Percentiles rank a stretch among this genome's conserved stretches.
These are phyloP conservation scores for Hericium rajendrae DNA, from an alignment of 768 basidiomycete species.

Conservation along the genomic window DNA sequence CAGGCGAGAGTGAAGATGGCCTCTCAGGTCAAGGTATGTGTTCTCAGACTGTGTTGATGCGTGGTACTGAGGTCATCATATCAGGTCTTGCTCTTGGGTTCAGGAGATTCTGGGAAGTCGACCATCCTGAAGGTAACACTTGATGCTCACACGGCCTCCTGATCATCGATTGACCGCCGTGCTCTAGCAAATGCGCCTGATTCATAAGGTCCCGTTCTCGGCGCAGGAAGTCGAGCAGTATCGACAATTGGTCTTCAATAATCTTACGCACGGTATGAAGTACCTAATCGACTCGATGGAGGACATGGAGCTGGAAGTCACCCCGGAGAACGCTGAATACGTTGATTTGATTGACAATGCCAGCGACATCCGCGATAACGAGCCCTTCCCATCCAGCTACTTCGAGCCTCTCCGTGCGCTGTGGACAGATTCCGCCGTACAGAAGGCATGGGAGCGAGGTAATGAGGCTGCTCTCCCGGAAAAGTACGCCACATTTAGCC, in stretches of 20 bases:
- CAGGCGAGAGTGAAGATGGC: slow-evolving; percentile 36
- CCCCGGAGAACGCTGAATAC: slow-evolving; percentile 45
- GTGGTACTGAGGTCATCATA: background rate
- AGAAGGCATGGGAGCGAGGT: slow-evolving; percentile 67
- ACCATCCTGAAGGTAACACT: slow-evolving; percentile 70
- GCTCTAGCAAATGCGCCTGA: slow-evolving; percentile 88
- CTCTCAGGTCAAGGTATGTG: slow-evolving; percentile 62
- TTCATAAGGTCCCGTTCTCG: slow-evolving; percentile 81
- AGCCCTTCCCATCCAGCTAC: slow-evolving; percentile 66
- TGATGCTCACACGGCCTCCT: background rate
- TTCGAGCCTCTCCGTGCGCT: slow-evolving; percentile 57
- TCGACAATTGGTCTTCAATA: slow-evolving; percentile 88
- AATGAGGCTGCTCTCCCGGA: slow-evolving; percentile 91
- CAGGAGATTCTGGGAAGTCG: slow-evolving; percentile 90
- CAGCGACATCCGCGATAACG: slow-evolving; percentile 65
- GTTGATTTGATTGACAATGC: slow-evolving; percentile 59
- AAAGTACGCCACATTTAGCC: slow-evolving; percentile 43
- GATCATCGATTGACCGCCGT: background rate
- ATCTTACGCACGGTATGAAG: slow-evolving; percentile 79
- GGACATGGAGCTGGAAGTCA: slow-evolving; percentile 72
- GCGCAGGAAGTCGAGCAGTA: slow-evolving; percentile 78
- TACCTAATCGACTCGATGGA: slow-evolving; percentile 83
- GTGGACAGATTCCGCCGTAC: slow-evolving; percentile 72
- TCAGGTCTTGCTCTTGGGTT: slow-evolving; percentile 82
- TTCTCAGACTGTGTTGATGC: background rate